These are phyloP conservation scores for Leucogyrophana mollusca DNA, from an alignment of 768 basidiomycete species.

Conservation along the genomic window DNA sequence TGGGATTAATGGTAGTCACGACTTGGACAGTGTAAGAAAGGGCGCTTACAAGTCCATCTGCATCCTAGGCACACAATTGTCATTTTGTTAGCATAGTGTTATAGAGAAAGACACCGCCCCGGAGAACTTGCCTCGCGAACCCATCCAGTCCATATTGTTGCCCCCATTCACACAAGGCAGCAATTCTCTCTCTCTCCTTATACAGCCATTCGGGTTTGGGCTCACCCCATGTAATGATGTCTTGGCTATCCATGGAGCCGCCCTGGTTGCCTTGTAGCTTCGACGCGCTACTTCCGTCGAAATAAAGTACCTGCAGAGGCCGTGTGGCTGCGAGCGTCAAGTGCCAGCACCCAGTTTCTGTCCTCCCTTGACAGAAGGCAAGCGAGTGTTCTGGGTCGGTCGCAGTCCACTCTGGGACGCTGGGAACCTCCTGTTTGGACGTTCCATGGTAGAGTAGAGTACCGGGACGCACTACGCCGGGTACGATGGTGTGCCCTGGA, in stretches of 20 bases:
- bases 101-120: too few species aligned
- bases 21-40: neutral
- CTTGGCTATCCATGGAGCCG: conserved; percentile 35
- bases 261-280: conserved; percentile 26
- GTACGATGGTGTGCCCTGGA: conserved; percentile 28
- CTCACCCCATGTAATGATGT: conserved; percentile 32
- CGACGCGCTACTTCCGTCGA: conserved; percentile 28
- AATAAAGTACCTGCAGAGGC: conserved; percentile 30
- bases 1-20: neutral
- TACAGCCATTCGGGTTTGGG: conserved; percentile 14
- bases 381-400: conserved; percentile 32
- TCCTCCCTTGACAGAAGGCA: conserved; percentile 30
- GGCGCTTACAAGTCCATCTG: conserved; percentile 47
- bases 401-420: conserved; percentile 26
- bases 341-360: conserved; percentile 23
- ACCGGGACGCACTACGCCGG: conserved; percentile 32
- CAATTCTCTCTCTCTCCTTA: conserved; percentile 35
- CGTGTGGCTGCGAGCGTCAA: conserved; percentile 28
- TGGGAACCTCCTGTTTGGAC: conserved; percentile 13
- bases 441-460: conserved; percentile 37
- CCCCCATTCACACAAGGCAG: conserved; percentile 44
- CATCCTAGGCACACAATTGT: conserved; percentile 36
- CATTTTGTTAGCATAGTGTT: neutral
- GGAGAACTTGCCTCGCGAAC: conserved; percentile 37
- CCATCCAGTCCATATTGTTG: conserved; percentile 40